Base-by-base conservation (phyloP, 257 asterid genomes). In the Henckelia pumila region DNA sequence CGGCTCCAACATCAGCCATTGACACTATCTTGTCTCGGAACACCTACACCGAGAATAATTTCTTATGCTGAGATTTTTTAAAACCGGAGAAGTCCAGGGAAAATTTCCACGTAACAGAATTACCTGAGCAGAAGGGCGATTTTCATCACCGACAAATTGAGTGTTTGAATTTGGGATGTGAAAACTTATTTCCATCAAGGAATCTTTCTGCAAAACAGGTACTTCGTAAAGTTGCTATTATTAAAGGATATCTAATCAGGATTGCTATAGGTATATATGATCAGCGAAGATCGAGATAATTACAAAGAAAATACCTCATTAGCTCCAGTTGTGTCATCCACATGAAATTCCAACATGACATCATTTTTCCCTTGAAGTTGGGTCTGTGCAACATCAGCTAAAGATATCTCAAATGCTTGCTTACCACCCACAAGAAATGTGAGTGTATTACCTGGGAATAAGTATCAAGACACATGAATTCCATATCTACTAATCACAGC, bases 361-460 rank as follows among this genome's bases (percentile, higher is more conserved):
- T 94, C 99, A 82, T 75, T 94, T 84, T 94, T 94, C 30, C 96
- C 97, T 80, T 91, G 99, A 76, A 91, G 95, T 72, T 94, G 99
- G 47, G 97, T 91, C 81, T 91, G 97, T 7, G 99, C 88, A 67
- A 94, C 96, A 71, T 94, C 99, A 0, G 99, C 97, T 62, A 94
- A 79, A 64, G 97, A 88, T 63, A 94, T 73, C 86, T 94, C 99
- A 65, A 94, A 91, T 44, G 96, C 96, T 88, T 94, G 95, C 81
- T 91, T 94, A 22, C 75, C 76, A 60, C 92, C 97, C 63, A 88
- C 96, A 28, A 85, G 84, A 76, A 94, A 94, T 26, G 95, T 75
- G 70, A 91, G 95, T 71, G 77, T 85, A 69, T 94, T 88, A 24
- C 96, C 97, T 88, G 90, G 32, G 59, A 69, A 74, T 3, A 50